A percentile compares a stretch with the other conserved stretches of the same genome.
phyloP scores from a whole-genome alignment of 1,139 yeast genomes.

The Geotrichum histeridarum region DNA sequence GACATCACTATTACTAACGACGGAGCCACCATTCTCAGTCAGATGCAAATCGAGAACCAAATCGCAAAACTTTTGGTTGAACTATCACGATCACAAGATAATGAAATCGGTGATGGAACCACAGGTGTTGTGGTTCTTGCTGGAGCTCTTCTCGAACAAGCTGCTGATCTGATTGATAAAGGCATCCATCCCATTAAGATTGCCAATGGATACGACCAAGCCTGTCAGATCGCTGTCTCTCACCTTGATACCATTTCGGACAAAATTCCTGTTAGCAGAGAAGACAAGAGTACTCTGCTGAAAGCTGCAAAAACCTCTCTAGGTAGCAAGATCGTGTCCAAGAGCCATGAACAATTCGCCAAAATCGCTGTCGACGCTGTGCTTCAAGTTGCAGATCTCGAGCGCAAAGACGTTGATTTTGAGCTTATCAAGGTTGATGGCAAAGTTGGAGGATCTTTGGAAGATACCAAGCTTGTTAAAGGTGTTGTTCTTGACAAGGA shows the following conservation, averaged over 20 bases:
- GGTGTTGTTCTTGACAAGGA: slow-evolving; percentile 96
- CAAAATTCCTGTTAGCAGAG: slow-evolving; percentile 41
- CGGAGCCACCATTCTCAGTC: slow-evolving; percentile 93
- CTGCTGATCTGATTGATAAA: slow-evolving; percentile 86
- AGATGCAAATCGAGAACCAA: slow-evolving; percentile 94
- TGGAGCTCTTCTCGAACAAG: slow-evolving; percentile 90
- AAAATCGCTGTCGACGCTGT: slow-evolving; percentile 97
- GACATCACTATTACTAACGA: slow-evolving; percentile 97
- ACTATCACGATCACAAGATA: slow-evolving; percentile 92
- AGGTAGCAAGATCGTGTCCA: slow-evolving; percentile 93
- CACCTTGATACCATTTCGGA: slow-evolving; percentile 75
- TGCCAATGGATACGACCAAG: slow-evolving; percentile 96
- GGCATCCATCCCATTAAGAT: slow-evolving; percentile 96
- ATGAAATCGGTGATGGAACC: slow-evolving; percentile 98
- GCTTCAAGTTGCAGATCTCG: slow-evolving; percentile 83
- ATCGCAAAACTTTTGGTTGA: slow-evolving; percentile 94
- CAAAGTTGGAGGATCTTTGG: slow-evolving; percentile 89
- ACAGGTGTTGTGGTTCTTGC: slow-evolving; percentile 98
- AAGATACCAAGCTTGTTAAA: slow-evolving; percentile 74
- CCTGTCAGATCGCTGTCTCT: slow-evolving; percentile 81
- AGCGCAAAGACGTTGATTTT: slow-evolving; percentile 91
- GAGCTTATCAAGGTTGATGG: slow-evolving; percentile 94
- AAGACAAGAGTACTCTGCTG: slow-evolving; percentile 49
- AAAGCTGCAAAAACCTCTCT: slow-evolving; percentile 92
- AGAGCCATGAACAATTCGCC: slow-evolving; percentile 89